Evolutionary conservation across 352 stramenopile genomes (phyloP), one percentile per base, ranked within the genome.

Genomic region (Globisporangium takayamanum): DNA sequence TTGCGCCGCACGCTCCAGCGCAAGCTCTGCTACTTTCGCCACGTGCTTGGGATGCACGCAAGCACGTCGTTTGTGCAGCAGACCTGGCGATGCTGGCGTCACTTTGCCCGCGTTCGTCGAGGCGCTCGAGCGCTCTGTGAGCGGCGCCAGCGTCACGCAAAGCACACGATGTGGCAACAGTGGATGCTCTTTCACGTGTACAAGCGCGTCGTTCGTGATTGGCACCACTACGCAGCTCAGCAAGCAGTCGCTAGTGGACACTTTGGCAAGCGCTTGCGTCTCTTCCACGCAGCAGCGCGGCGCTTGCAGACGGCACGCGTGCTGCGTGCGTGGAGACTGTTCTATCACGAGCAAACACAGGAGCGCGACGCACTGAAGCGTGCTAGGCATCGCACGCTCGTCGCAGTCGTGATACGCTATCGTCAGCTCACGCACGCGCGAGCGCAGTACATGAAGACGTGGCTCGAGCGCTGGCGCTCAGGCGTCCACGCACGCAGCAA

Each of bases 11-110:
- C 50, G 25, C 47, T 72, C 11, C 60, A 59, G 37, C 63, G 55
- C 46, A 84, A 84, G 37, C 50, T 80, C 3, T 16, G 14, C 1
- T 69, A 81, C 45, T 87, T 79, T 25, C 60, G 56, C 5, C 64
- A 69, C 42, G 51, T 82, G 0, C 75, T 69, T 46, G 74, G 74
- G 8, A 53, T 48, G 7, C 63, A 81, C 47, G 60, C 74, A 26
- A 41, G 46, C 2, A 72, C 63, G 7, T 83, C 68, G 1, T 53
- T 62, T 2, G 33, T 80, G 1, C 50, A 22, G 0, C 57, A 69
- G 57, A 3, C 42, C 6, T 87, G 73, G 72, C 0, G 5, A 11
- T 53, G 53, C 8, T 89, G 79, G 79, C 67, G 62, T 5, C 10
- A 25, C 1, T 61, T 62, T 15, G 5, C 55, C 42, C 47, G 52